Evolutionary conservation across 2,329 filamentous ascomycete species (phyloP).

Genomic region (Didymella exigua): DNA sequence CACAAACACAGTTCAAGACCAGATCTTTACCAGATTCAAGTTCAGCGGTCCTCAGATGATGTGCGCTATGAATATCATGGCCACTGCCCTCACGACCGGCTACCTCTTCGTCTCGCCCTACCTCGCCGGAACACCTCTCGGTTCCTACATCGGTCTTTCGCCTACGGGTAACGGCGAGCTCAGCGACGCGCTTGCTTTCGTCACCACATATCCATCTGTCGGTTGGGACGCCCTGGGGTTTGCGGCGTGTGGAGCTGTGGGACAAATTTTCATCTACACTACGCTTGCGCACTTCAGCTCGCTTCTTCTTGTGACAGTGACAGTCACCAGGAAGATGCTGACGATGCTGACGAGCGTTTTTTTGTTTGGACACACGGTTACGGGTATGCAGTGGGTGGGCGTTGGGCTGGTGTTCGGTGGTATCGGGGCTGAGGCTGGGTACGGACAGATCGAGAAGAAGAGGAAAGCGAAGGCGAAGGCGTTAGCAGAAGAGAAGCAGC

Average conservation of each 20-base stretch:
- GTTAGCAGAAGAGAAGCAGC: slow-evolving; percentile 24
- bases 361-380: slow-evolving; percentile 88
- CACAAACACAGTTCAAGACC: slow-evolving; percentile 95
- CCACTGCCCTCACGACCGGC: slow-evolving; percentile 72
- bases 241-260: slow-evolving; percentile 85
- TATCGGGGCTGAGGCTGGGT: slow-evolving; percentile 85
- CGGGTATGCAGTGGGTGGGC: slow-evolving; percentile 89
- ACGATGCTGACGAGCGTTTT: slow-evolving; percentile 97
- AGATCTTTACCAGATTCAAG: slow-evolving; percentile 80
- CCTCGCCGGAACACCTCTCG: slow-evolving; percentile 66
- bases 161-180: slow-evolving; percentile 70
- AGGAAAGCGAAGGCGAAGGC: slow-evolving; percentile 72
- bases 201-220: slow-evolving; percentile 78
- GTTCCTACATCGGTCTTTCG: slow-evolving; percentile 50
- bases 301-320: slow-evolving; percentile 91
- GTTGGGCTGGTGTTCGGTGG: slow-evolving; percentile 93
- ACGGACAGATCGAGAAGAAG: slow-evolving; percentile 81
- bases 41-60: slow-evolving; percentile 98
- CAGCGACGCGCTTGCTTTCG: slow-evolving; percentile 76
- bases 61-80: slow-evolving; percentile 94
- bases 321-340: slow-evolving; percentile 97
- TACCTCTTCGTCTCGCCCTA: slow-evolving; percentile 83
- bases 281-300: slow-evolving; percentile 92
- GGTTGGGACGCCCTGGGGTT: slow-evolving; percentile 90
- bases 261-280: slow-evolving; percentile 95